A percentile compares a stretch with the other conserved stretches of the same genome.
phyloP scores from a whole-genome alignment of 768 basidiomycete genomes.

The Pleurotus tuoliensis region DNA sequence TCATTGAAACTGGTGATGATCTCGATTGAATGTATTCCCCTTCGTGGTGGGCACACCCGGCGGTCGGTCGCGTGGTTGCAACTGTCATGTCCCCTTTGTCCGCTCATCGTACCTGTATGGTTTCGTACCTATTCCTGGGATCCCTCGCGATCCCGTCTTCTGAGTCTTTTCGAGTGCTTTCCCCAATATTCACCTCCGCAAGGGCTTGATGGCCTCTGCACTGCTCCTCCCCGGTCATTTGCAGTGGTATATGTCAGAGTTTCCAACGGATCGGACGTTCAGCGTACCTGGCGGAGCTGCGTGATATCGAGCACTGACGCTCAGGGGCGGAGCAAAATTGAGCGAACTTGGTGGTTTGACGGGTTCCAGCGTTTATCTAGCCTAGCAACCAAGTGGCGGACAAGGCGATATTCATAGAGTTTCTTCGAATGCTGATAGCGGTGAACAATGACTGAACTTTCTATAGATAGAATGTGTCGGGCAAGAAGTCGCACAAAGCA shows the following conservation, averaged over 20 bases:
- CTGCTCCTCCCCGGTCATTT: too few relatives aligned
- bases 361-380: neutral
- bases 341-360: neutral
- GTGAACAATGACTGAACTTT: neutral
- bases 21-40: neutral
- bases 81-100: too few relatives aligned
- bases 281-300: neutral
- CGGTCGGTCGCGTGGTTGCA: neutral
- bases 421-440: neutral
- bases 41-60: neutral
- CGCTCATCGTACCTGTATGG: too few relatives aligned
- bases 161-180: too few relatives aligned
- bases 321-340: neutral
- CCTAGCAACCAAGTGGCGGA: slow-evolving; percentile 1
- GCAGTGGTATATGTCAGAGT: too few relatives aligned
- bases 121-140: too few relatives aligned
- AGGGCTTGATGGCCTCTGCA: too few relatives aligned
- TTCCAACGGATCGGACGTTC: too few relatives aligned
- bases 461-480: neutral
- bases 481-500: neutral
- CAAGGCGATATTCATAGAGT: neutral
- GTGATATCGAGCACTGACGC: slow-evolving; percentile 2
- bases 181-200: too few relatives aligned
- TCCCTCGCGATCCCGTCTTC: too few relatives aligned
- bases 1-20: neutral